phyloP scores from a whole-genome alignment of 2,329 filamentous ascomycete genomes.

The Tolypocladium cylindrosporum region DNA sequence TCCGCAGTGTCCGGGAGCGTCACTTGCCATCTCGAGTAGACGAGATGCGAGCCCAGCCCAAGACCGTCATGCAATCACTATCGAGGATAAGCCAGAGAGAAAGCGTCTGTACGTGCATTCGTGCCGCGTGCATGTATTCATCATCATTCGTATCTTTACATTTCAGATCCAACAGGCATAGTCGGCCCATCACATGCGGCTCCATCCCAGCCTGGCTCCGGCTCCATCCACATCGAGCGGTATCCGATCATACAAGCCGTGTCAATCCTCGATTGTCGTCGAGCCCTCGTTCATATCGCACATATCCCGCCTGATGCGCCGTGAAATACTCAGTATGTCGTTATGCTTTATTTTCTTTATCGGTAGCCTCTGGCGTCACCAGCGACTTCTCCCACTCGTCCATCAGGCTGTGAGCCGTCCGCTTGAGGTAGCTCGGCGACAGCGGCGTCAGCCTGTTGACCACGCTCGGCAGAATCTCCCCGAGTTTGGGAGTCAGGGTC shows the following conservation, averaged over 20 bases:
- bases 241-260: not conserved
- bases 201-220: not conserved
- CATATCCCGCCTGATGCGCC: not conserved
- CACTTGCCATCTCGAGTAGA: too few relatives aligned
- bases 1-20: too few relatives aligned
- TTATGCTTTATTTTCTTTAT: constrained; percentile 23
- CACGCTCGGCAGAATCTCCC: constrained; percentile 56
- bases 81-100: not conserved
- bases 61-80: too few relatives aligned
- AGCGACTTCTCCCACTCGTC: constrained; percentile 74
- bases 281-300: not conserved
- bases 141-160: constrained; percentile 6
- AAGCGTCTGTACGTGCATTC: not conserved
- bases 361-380: constrained; percentile 15
- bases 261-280: not conserved
- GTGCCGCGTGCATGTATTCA: constrained; percentile 1
- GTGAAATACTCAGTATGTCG: not conserved
- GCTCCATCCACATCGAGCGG: not conserved
- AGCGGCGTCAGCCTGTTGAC: constrained; percentile 62
- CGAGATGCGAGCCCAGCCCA: too few relatives aligned
- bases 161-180: constrained; percentile 5
- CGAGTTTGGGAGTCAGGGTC: constrained; percentile 30
- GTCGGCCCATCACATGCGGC: not conserved
- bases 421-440: constrained; percentile 66
- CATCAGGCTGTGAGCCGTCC: constrained; percentile 77